Conservation (phyloP, 306 rosid genomes). For the Rosa multiflora region DNA sequence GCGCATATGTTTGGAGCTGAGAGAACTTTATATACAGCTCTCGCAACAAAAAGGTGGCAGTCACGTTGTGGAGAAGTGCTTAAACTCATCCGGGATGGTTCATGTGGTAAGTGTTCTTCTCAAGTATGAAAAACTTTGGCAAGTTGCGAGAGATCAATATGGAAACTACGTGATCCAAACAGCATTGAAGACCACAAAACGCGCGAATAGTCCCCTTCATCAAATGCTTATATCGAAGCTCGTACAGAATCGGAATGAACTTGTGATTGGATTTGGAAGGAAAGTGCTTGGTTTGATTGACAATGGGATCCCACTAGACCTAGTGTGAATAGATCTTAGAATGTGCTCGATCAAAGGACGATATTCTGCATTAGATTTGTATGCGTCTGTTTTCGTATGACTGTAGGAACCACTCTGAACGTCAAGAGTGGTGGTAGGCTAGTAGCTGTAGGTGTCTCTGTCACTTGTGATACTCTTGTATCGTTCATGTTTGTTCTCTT, state of each 20-base stretch:
- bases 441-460: not conserved
- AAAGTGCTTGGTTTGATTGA: constrained; percentile 6
- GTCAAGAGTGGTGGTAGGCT: not conserved
- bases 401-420: not conserved
- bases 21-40: constrained; percentile 3
- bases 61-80: constrained; percentile 30
- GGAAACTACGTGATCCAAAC: constrained; percentile 28
- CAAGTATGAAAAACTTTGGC: not conserved
- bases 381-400: not conserved
- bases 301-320: constrained; percentile 4
- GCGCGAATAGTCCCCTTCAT: constrained; percentile 7
- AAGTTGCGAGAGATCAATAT: constrained; percentile 18
- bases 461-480: not conserved
- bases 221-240: not conserved
- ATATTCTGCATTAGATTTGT: not conserved
- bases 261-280: constrained; percentile 6
- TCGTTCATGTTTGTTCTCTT: not conserved
- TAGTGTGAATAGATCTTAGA: not conserved
- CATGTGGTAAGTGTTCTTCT: constrained; percentile 11
- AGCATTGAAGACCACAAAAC: constrained; percentile 9
- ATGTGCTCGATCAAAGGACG: not conserved
- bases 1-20: constrained; percentile 14
- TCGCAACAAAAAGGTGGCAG: constrained; percentile 26
- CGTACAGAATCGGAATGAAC: not conserved
- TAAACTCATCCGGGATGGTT: not conserved